Evolutionary conservation across 768 basidiomycete genomes (phyloP), one percentile per base, ranked within the genome.

Genomic region (Hygrocybe coccinea): DNA sequence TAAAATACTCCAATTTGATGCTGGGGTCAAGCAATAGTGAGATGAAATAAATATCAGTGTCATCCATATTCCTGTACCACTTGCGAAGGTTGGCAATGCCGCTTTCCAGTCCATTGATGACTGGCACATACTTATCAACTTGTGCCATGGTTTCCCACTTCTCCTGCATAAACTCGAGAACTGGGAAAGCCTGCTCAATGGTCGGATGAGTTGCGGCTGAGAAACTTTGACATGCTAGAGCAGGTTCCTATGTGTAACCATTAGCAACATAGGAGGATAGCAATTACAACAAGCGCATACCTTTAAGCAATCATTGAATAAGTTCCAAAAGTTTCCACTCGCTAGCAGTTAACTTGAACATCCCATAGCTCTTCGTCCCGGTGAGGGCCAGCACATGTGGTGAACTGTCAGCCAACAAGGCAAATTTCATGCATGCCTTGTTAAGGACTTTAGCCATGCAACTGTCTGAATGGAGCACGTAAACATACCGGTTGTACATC

Each of bases 181-280:
- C 54, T n/a, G 68, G 68, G n/a, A 71, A 63, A 1, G 62, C 60
- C 39, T 58, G 55, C 56, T 59, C 66, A 10, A 69, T 49, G 0
- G 62, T 71, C 1, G 67, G 66, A 8, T 60, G 41, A 1, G 41
- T 60, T 45, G 63, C 58, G 9, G 56, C 62, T 6, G 67, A 70
- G 50, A 69, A 70, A 2, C 55, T 50, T 7, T 59, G 33, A 50
- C 68, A 62, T 7, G 59, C 67, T 14, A 43, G 55, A 3, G 50
- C 35, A 2, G 65, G 64, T 49, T 67, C 67, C 68, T 62, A 63
- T 55, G 67, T 60, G 10, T 63, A 69, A 11, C 60, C 65, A 67
- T 67, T 70, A 1, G 54, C 48, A 25, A 65, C 69, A 38, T 59
- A 29, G 29, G 29, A 29, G 34, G 34, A 69, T 21, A 41, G 15